phyloP scores from a whole-genome alignment of 139 green algal species.

The Monoraphidium neglectum region DNA sequence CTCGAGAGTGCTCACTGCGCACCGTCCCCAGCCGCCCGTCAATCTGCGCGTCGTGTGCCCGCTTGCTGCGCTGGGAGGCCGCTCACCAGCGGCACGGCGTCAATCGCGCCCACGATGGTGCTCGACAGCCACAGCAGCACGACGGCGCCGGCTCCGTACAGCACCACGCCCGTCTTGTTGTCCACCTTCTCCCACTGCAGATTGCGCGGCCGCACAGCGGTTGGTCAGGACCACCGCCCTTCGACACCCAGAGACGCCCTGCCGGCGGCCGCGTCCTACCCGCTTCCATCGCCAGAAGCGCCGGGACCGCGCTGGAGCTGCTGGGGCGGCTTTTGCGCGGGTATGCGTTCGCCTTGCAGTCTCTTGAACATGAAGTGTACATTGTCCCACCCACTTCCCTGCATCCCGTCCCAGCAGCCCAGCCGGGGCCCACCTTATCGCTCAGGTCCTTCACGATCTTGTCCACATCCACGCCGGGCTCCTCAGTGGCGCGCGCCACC shows the following conservation, averaged over 20 bases:
- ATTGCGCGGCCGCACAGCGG: not conserved
- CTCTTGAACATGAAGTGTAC: too few species aligned
- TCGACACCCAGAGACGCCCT: not conserved
- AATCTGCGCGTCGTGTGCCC: too few species aligned
- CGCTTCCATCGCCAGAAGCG: too few species aligned
- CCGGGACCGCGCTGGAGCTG: too few species aligned
- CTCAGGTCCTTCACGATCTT: slow-evolving; percentile 78
- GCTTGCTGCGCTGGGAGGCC: not conserved
- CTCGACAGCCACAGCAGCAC: slow-evolving; percentile 88
- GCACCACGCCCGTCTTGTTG: slow-evolving; percentile 87
- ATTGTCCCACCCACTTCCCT: too few species aligned
- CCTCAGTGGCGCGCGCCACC: slow-evolving; percentile 15
- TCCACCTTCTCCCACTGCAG: slow-evolving; percentile 84
- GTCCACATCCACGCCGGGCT: slow-evolving; percentile 57
- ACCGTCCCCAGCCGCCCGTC: too few species aligned
- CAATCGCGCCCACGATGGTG: slow-evolving; percentile 90
- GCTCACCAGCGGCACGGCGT: slow-evolving; percentile 90
- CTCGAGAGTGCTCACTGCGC: too few species aligned
- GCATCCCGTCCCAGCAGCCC: too few species aligned
- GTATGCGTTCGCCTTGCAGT: too few species aligned
- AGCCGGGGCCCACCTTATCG: slow-evolving; percentile 59
- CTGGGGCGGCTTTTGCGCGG: too few species aligned
- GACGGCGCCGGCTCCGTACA: slow-evolving; percentile 86
- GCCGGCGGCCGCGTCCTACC: too few species aligned
- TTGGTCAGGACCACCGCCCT: not conserved